Evolutionary conservation across 2,329 filamentous ascomycete species (phyloP).

Genomic region (Zymoseptoria brevis): DNA sequence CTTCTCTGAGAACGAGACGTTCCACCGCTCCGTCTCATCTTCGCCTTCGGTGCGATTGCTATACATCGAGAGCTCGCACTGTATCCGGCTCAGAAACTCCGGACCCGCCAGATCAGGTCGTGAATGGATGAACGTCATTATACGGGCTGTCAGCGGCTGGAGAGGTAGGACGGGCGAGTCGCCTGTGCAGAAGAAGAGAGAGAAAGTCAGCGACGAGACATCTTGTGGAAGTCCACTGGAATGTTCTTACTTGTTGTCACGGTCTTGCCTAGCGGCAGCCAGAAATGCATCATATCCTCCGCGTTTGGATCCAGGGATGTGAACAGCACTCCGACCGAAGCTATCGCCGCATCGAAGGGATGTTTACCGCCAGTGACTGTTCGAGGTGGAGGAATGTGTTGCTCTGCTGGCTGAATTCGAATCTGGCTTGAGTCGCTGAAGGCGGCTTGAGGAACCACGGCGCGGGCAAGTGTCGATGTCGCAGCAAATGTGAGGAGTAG

Average conservation of each 20-base stretch:
- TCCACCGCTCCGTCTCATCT: conserved; percentile 1
- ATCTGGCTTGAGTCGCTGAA: background rate
- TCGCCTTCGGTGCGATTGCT: conserved; percentile 7
- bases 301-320: conserved; percentile 9
- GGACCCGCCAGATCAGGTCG: conserved; percentile 14
- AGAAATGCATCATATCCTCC: conserved; percentile 21
- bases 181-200: conserved; percentile 10
- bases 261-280: conserved; percentile 25
- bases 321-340: conserved; percentile 26
- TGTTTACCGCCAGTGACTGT: background rate
- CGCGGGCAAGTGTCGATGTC: background rate
- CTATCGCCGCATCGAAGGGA: conserved; percentile 19
- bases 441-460: background rate
- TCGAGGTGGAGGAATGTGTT: background rate
- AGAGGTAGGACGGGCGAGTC: conserved; percentile 22
- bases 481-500: background rate
- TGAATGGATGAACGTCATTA: conserved; percentile 24
- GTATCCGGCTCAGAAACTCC: conserved; percentile 18
- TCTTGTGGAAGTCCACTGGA: background rate
- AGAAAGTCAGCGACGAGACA: background rate
- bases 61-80: conserved; percentile 16
- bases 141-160: conserved; percentile 21
- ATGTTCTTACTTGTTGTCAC: conserved; percentile 21
- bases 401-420: background rate
- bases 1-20: conserved; percentile 22